Evolutionary conservation across 2,329 filamentous ascomycete species (phyloP).

Genomic region (Curvularia sp.): DNA sequence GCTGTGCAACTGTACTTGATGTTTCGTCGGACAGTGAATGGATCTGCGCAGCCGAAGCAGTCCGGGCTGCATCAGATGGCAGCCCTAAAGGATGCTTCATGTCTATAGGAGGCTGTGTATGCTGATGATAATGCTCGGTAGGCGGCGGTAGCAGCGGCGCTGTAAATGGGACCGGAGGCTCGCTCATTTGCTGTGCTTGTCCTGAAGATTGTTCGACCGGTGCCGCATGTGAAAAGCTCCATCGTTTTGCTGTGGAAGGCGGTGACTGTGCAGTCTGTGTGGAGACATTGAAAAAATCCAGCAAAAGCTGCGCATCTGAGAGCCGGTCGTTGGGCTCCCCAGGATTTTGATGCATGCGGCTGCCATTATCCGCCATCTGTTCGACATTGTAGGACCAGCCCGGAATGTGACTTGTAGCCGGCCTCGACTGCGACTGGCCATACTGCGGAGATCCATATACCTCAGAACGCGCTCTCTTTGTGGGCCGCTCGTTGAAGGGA

Average conservation of each 20-base stretch:
- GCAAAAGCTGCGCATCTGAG: constrained; percentile 56
- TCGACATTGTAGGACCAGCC: constrained; percentile 51
- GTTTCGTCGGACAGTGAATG: constrained; percentile 53
- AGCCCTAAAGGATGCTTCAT: constrained; percentile 25
- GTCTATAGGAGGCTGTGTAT: constrained; percentile 24
- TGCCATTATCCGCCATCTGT: constrained; percentile 47
- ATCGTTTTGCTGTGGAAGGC: constrained; percentile 39
- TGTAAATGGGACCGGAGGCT: constrained; percentile 22
- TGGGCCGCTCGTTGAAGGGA: constrained; percentile 56
- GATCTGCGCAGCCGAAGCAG: constrained; percentile 43
- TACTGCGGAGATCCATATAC: constrained; percentile 56
- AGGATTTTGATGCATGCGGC: constrained; percentile 42
- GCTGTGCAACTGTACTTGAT: constrained; percentile 18
- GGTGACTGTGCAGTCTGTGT: constrained; percentile 40
- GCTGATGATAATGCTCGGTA: constrained; percentile 14
- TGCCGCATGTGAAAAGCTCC: constrained; percentile 37
- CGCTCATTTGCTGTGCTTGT: constrained; percentile 17
- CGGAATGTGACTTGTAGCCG: constrained; percentile 57
- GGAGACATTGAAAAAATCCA: constrained; percentile 52
- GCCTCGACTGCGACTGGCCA: constrained; percentile 49
- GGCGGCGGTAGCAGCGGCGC: constrained; percentile 14
- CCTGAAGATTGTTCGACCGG: constrained; percentile 16
- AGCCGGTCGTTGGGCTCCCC: constrained; percentile 47
- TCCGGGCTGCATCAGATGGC: constrained; percentile 12
- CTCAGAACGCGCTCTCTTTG: constrained; percentile 68